Percentiles rank a stretch among this genome's conserved stretches.
These are phyloP conservation scores for Crepidotus variabilis DNA, from an alignment of 768 basidiomycete genomes.

Conservation along the genomic window DNA sequence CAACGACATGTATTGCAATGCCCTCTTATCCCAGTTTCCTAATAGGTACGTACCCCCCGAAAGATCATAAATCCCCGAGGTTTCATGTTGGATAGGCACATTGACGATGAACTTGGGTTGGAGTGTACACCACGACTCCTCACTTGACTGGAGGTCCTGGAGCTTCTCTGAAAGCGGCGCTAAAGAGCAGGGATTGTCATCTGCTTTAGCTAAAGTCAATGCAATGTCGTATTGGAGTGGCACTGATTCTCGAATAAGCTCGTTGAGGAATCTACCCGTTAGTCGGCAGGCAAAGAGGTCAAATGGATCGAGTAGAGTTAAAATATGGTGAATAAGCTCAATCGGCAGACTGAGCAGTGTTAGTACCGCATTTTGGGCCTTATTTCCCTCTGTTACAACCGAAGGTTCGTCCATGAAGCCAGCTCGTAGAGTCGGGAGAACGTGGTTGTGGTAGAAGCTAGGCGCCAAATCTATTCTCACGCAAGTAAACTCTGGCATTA, in stretches of 20 bases:
- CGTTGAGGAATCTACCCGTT: slow-evolving; percentile 18
- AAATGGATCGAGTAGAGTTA: slow-evolving; percentile 20
- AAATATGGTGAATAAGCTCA: slow-evolving; percentile 27
- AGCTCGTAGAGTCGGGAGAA: too few species aligned
- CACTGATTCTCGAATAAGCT: slow-evolving; percentile 22
- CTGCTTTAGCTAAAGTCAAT: slow-evolving; percentile 19
- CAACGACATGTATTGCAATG: slow-evolving; percentile 29
- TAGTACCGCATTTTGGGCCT: background rate
- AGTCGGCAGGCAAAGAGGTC: slow-evolving; percentile 22
- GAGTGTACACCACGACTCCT: slow-evolving; percentile 28
- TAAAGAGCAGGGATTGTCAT: slow-evolving; percentile 25
- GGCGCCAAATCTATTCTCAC: background rate
- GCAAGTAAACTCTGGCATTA: background rate
- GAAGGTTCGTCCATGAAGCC: background rate
- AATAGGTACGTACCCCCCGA: slow-evolving; percentile 37
- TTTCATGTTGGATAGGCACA: slow-evolving; percentile 22
- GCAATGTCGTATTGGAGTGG: slow-evolving; percentile 30
- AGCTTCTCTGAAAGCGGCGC: slow-evolving; percentile 24
- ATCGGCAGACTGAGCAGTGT: slow-evolving; percentile 23
- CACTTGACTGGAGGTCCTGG: slow-evolving; percentile 17
- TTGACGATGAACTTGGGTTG: slow-evolving; percentile 19
- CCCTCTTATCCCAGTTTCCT: slow-evolving; percentile 23
- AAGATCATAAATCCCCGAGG: slow-evolving; percentile 40
- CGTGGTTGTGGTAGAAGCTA: background rate
- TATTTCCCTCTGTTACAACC: background rate